Evolutionary conservation across 208 protist genomes (phyloP).

Genomic region (Trypanosoma lewisi): DNA sequence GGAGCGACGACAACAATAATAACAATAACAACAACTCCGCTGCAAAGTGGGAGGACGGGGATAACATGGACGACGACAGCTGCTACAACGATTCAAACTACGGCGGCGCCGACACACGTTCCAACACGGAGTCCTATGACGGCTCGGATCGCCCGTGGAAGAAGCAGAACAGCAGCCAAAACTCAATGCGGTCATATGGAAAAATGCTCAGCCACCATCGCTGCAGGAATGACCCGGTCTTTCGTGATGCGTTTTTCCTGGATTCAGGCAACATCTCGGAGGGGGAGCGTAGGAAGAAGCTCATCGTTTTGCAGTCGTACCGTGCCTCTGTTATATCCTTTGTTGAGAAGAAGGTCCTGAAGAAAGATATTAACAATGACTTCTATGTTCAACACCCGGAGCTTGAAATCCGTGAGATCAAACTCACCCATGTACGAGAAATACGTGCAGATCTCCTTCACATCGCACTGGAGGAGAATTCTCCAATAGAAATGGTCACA

Average conservation of each 20-base stretch:
- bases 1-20: slow-evolving; percentile 23
- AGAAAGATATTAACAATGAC: slow-evolving; percentile 86
- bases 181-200: slow-evolving; percentile 66
- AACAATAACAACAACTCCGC: slow-evolving; percentile 30
- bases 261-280: slow-evolving; percentile 83
- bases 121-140: not conserved
- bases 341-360: slow-evolving; percentile 77
- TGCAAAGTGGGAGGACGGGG: slow-evolving; percentile 11
- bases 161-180: not conserved
- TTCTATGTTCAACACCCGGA: slow-evolving; percentile 86
- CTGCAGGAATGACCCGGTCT: slow-evolving; percentile 48
- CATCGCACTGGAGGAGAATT: slow-evolving; percentile 68
- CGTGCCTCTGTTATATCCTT: slow-evolving; percentile 81
- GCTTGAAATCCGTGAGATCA: slow-evolving; percentile 80
- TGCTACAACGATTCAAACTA: not conserved
- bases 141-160: not conserved
- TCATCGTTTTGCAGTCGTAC: slow-evolving; percentile 73
- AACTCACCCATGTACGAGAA: slow-evolving; percentile 77
- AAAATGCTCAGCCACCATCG: slow-evolving; percentile 55
- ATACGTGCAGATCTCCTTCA: slow-evolving; percentile 70
- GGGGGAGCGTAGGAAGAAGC: slow-evolving; percentile 82
- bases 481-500: slow-evolving; percentile 66
- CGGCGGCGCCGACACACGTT: not conserved
- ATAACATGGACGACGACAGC: not conserved
- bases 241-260: slow-evolving; percentile 74